Conservation (phyloP, 306 rosid species). For the Carpinus viminea region DNA sequence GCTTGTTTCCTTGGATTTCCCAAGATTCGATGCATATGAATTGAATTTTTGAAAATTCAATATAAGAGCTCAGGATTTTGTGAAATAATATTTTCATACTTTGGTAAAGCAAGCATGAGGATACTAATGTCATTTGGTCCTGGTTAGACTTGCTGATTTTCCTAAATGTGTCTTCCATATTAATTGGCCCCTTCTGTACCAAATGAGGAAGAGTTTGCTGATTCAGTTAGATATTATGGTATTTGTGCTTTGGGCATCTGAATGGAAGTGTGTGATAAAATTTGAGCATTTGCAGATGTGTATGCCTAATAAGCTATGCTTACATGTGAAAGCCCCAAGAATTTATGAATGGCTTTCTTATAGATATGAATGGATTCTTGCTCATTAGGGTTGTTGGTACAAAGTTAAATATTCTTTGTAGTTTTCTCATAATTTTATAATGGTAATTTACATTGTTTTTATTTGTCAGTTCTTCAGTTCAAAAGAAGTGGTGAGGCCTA, state of each 20-base stretch:
- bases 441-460: constrained; percentile 17
- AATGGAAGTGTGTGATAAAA: not conserved
- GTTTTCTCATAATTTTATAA: constrained; percentile 21
- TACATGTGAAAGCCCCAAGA: constrained; percentile 7
- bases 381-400: not conserved
- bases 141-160: not conserved
- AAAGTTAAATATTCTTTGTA: constrained; percentile 1
- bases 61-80: not conserved
- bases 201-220: not conserved
- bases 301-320: constrained; percentile 9
- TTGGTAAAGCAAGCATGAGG: not conserved
- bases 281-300: not conserved
- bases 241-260: not conserved
- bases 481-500: constrained; percentile 82
- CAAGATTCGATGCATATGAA: not conserved
- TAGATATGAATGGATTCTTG: not conserved
- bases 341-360: constrained; percentile 16
- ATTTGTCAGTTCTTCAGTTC: constrained; percentile 72
- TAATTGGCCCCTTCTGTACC: not conserved
- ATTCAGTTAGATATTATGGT: not conserved
- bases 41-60: not conserved
- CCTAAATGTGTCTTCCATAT: not conserved
- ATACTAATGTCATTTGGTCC: not conserved
- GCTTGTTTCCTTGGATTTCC: not conserved
- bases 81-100: no score